Percentiles rank a stretch among this genome's conserved stretches.
phyloP scores from a whole-genome alignment of 805 yeast species.

The Suhomyces sp. region DNA sequence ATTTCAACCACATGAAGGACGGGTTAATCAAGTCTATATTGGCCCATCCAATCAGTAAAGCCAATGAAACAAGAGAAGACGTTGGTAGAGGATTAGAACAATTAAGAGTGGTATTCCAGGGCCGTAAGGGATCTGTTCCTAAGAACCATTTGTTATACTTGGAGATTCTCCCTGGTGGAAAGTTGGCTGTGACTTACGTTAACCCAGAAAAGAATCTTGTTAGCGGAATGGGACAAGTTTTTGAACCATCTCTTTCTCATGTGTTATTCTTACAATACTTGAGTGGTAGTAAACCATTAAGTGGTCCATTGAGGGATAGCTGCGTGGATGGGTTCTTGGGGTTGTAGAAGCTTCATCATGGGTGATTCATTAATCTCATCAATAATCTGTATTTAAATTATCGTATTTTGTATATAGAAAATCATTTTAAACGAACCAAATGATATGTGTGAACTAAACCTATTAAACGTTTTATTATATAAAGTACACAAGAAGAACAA shows the following conservation, averaged over 20 bases:
- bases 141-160: conserved; percentile 68
- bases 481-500: conserved; percentile 5
- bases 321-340: conserved; percentile 43
- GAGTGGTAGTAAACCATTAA: conserved; percentile 65
- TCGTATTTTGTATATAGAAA: conserved; percentile 1
- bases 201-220: conserved; percentile 28
- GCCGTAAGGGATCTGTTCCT: conserved; percentile 67
- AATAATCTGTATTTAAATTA: too few species aligned
- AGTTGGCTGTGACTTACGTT: conserved; percentile 23
- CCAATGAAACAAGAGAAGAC: conserved; percentile 27
- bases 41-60: conserved; percentile 61
- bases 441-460: conserved; percentile 2
- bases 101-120: conserved; percentile 57
- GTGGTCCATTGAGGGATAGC: conserved; percentile 51
- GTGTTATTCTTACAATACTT: conserved; percentile 75
- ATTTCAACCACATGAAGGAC: conserved; percentile 84
- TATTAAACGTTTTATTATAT: conserved; percentile 2
- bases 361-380: too few species aligned
- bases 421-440: conserved; percentile 2
- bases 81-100: conserved; percentile 63
- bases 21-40: conserved; percentile 81
- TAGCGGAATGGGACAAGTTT: conserved; percentile 55
- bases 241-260: conserved; percentile 61
- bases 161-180: conserved; percentile 45
- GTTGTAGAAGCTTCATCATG: too few species aligned